Base-by-base conservation (phyloP, 805 yeast species). In the Starmerella sirachaensis region DNA sequence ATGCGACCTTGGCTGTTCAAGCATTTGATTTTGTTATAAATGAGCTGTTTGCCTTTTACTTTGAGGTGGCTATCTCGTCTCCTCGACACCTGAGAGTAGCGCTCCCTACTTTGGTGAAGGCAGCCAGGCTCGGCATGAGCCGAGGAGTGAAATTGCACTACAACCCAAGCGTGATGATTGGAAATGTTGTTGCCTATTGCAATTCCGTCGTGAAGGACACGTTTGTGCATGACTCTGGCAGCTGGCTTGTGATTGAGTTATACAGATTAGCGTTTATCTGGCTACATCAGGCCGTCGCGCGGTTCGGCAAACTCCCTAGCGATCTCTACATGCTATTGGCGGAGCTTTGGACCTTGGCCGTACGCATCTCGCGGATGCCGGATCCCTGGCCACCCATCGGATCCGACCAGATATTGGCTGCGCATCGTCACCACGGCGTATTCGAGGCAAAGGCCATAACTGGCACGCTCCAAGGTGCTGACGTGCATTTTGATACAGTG, bases 11-110 rank as follows among this genome's bases (percentile, higher is more conserved):
- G 22, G 37, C 31, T 2, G 11, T 6, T n/a, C 9, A 18, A 5
- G 46, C 43, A 2, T 43, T 42, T 14, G 37, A 46, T 10, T 31
- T 35, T 17, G 29, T 47, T 4, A 42, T 42, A 10, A 44, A 42
- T 35, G 13, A 31, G 14, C 20, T 42, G 12, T 42, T 45, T 22
- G 41, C 39, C 7, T 33, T 24, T 20, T 45, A 39, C 20, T 32
- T 37, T 18, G 31, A 17, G 19, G 28, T 31, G 5, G 40, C 43
- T 3, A 7, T 13, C 8, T 4, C 18, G 18, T 18, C 12, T 17
- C n/a, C 18, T 16, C 16, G 4, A 7, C 21, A 13, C 5, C 22
- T 36, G 22, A 26, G 29, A 7, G 23, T 34, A 20, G 35, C 22
- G 7, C 16, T 42, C 18, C 38, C 40, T 1, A 33, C 33, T 3